Percentiles rank a stretch among this genome's conserved stretches.
Evolutionary conservation across 148 eudicot genomes (phyloP).

Genomic region (Arctostaphylos glauca): DNA sequence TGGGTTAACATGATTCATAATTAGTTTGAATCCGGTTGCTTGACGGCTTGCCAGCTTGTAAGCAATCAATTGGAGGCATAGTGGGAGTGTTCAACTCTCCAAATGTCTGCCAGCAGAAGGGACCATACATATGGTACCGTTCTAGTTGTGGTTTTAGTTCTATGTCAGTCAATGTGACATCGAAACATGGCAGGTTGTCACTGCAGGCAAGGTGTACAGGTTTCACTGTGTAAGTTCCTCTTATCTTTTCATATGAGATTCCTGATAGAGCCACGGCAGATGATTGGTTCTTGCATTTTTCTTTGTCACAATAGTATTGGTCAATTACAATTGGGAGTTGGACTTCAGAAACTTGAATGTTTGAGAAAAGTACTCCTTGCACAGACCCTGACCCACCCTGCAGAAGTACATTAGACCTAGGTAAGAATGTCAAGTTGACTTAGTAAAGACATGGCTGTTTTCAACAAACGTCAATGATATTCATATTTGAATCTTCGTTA

Average conservation of each 20-base stretch:
- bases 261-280: slow-evolving; percentile 84
- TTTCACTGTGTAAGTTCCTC: slow-evolving; percentile 90
- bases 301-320: slow-evolving; percentile 90
- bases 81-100: slow-evolving; percentile 67
- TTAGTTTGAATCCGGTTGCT: slow-evolving; percentile 58
- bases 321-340: slow-evolving; percentile 85
- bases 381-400: slow-evolving; percentile 97
- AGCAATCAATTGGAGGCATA: slow-evolving; percentile 65
- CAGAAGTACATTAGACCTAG: slow-evolving; percentile 7
- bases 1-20: slow-evolving; percentile 50
- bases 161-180: slow-evolving; percentile 58
- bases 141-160: slow-evolving; percentile 65
- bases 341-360: slow-evolving; percentile 79
- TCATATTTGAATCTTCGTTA: neutral
- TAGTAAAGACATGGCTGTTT: neutral
- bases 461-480: neutral
- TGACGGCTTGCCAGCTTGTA: slow-evolving; percentile 61
- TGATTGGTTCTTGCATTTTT: slow-evolving; percentile 67
- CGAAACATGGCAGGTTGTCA: slow-evolving; percentile 75
- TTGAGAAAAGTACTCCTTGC: slow-evolving; percentile 70
- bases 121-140: slow-evolving; percentile 58
- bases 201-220: slow-evolving; percentile 96
- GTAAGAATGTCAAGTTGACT: neutral
- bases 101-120: slow-evolving; percentile 84
- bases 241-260: slow-evolving; percentile 62